Evolutionary conservation across 2,329 filamentous ascomycete genomes (phyloP).

Genomic region (Penicillium sp.): DNA sequence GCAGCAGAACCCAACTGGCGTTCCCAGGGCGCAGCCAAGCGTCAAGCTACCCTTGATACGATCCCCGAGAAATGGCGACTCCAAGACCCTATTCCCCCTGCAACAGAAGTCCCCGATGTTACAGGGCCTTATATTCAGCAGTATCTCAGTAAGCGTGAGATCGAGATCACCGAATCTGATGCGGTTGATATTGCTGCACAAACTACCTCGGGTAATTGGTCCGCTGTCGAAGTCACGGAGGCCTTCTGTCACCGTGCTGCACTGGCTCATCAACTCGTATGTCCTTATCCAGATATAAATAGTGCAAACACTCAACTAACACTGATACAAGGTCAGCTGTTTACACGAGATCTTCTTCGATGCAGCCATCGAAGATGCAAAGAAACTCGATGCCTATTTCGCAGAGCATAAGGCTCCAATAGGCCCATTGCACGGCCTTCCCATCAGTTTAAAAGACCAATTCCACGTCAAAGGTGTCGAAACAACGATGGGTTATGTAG

Average conservation of each 20-base stretch:
- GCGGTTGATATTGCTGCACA: constrained; percentile 58
- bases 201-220: constrained; percentile 57
- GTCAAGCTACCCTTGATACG: constrained; percentile 53
- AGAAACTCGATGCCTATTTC: constrained; percentile 50
- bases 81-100: constrained; percentile 46
- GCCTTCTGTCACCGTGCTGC: constrained; percentile 60
- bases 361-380: constrained; percentile 52
- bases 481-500: constrained; percentile 64
- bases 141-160: constrained; percentile 54
- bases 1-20: constrained; percentile 47
- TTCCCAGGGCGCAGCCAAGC: constrained; percentile 53
- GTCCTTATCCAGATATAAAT: background rate
- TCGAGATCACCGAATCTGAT: constrained; percentile 63
- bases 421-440: constrained; percentile 65
- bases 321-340: constrained; percentile 44
- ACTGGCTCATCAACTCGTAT: constrained; percentile 60
- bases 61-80: constrained; percentile 62
- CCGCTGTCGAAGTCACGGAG: constrained; percentile 55
- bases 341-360: constrained; percentile 58
- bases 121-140: constrained; percentile 59
- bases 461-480: constrained; percentile 53
- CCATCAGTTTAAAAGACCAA: constrained; percentile 56
- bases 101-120: constrained; percentile 56
- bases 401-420: constrained; percentile 45
- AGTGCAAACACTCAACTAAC: background rate